Percentiles rank a stretch among this genome's conserved stretches.
phyloP scores from a whole-genome alignment of 1,284 basidiomycete species.

The Moesziomyces sp. region DNA sequence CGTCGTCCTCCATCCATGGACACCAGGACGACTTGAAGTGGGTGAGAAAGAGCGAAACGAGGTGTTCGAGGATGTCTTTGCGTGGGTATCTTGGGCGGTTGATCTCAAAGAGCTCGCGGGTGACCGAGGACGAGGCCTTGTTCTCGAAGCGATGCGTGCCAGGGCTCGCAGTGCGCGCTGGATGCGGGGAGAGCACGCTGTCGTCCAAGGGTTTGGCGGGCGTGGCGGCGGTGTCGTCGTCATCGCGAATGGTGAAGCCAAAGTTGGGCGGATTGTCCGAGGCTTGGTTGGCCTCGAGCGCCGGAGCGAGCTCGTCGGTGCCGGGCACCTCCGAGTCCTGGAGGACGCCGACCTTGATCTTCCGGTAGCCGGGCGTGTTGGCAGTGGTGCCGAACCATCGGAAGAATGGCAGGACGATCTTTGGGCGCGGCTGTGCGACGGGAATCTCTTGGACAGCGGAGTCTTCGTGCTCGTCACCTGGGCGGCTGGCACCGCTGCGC shows the following conservation, averaged over 20 bases:
- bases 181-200: constrained; percentile 30
- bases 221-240: constrained; percentile 24
- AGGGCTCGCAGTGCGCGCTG: constrained; percentile 20
- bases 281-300: constrained; percentile 17
- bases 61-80: constrained; percentile 50
- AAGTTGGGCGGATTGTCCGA: constrained; percentile 10
- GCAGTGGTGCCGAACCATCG: constrained; percentile 62
- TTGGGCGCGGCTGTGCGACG: constrained; percentile 29
- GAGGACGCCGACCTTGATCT: constrained; percentile 60
- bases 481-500: constrained; percentile 26
- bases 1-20: constrained; percentile 56
- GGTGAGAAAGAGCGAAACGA: constrained; percentile 47
- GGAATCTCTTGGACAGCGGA: constrained; percentile 7
- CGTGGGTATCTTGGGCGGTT: constrained; percentile 55
- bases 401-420: constrained; percentile 62
- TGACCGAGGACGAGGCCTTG: constrained; percentile 49
- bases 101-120: constrained; percentile 57
- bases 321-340: constrained; percentile 48
- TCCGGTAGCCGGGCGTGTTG: constrained; percentile 60
- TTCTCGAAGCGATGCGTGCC: constrained; percentile 16
- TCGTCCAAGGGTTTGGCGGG: constrained; percentile 30
- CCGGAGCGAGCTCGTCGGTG: constrained; percentile 35
- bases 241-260: constrained; percentile 40
- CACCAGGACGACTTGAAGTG: constrained; percentile 57
- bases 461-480: constrained; percentile 21